Evolutionary conservation across 108 stramenopile species (phyloP).

Genomic region (Skeletonema marinoi): DNA sequence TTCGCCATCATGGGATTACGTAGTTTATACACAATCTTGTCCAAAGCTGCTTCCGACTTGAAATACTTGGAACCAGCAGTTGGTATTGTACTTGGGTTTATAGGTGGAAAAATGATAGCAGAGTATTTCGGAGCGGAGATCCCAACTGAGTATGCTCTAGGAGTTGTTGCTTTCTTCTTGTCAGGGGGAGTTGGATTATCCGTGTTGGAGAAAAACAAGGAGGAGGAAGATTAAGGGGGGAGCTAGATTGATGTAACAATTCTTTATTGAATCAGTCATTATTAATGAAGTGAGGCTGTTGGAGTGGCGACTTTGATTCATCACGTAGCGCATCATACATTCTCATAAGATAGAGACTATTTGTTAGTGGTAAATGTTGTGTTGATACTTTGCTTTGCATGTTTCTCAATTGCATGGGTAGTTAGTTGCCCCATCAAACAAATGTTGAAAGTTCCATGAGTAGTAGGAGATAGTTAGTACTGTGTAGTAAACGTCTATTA

Average conservation of each 20-base stretch:
- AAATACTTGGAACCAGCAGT: slow-evolving; percentile 93
- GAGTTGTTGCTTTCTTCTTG: slow-evolving; percentile 71
- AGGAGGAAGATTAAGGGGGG: slow-evolving; percentile 16
- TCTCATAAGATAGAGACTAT: not conserved
- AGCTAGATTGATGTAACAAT: not conserved
- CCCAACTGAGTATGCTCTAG: slow-evolving; percentile 74
- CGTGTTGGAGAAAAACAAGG: slow-evolving; percentile 48
- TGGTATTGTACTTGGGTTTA: slow-evolving; percentile 91
- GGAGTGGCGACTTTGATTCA: not conserved
- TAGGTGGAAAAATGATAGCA: slow-evolving; percentile 90
- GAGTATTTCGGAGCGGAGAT: slow-evolving; percentile 81
- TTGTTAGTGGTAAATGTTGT: not conserved
- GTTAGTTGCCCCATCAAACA: no score
- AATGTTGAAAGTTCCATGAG: not conserved
- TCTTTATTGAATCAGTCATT: not conserved
- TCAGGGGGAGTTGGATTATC: slow-evolving; percentile 70
- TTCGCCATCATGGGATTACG: slow-evolving; percentile 97
- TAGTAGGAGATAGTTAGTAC: not conserved
- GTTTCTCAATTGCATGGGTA: not conserved
- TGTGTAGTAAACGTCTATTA: no score
- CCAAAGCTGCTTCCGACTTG: slow-evolving; percentile 90
- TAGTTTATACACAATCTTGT: slow-evolving; percentile 90
- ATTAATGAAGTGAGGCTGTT: not conserved
- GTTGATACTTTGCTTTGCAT: not conserved
- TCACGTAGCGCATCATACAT: not conserved